phyloP scores from a whole-genome alignment of 140 eudicot genomes.

The Bidens hawaiensis region DNA sequence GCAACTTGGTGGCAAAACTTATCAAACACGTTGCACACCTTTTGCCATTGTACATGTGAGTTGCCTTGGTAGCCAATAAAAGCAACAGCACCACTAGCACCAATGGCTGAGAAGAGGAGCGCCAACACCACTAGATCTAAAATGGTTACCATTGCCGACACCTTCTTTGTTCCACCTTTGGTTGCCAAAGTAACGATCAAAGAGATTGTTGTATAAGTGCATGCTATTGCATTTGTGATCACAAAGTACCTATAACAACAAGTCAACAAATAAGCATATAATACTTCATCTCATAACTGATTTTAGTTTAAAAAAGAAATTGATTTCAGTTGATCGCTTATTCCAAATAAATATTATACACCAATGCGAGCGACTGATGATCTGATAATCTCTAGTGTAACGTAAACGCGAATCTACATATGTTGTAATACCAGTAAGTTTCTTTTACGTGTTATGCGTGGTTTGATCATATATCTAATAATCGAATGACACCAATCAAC shows the following conservation, averaged over 20 bases:
- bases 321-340: neutral
- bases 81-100: constrained; percentile 67
- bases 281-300: neutral
- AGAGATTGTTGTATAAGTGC: constrained; percentile 46
- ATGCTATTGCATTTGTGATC: constrained; percentile 59
- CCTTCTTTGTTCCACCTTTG: constrained; percentile 33
- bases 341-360: neutral
- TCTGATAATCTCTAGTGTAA: neutral
- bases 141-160: constrained; percentile 26
- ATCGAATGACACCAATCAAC: too few relatives aligned
- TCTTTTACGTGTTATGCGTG: too few relatives aligned
- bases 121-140: constrained; percentile 62
- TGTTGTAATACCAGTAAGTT: neutral
- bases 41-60: constrained; percentile 57
- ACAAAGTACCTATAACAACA: constrained; percentile 49
- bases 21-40: constrained; percentile 50
- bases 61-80: constrained; percentile 65
- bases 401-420: neutral
- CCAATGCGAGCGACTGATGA: too few relatives aligned
- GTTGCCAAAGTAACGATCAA: constrained; percentile 39
- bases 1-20: constrained; percentile 51
- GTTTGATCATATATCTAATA: neutral
- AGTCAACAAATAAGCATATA: too few relatives aligned
- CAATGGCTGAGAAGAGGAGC: constrained; percentile 50
- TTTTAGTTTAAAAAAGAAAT: neutral